phyloP scores from a whole-genome alignment of 2,329 filamentous ascomycete genomes.

The Fusarium kyushuense region DNA sequence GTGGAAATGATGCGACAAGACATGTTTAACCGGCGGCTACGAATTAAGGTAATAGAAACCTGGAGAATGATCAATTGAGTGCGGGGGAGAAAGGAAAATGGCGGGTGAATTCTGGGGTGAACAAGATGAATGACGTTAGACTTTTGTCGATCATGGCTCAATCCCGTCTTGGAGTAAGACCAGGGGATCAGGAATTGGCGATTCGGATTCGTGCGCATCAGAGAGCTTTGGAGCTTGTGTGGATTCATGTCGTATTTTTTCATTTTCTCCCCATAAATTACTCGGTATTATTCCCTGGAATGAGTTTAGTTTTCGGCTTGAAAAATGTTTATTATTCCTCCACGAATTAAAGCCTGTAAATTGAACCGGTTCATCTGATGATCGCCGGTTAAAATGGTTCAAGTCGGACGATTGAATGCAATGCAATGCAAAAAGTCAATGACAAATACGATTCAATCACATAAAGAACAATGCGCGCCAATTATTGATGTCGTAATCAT shows the following conservation, averaged over 20 bases:
- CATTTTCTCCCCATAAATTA: constrained; percentile 12
- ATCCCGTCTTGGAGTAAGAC: constrained; percentile 19
- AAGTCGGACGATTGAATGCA: not conserved
- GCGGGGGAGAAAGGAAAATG: constrained; percentile 20
- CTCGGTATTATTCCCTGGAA: constrained; percentile 15
- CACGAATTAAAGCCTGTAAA: constrained; percentile 12
- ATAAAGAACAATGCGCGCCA: not conserved
- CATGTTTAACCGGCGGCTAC: constrained; percentile 20
- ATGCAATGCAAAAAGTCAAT: not conserved
- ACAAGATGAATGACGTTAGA: constrained; percentile 23
- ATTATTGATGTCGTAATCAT: constrained; percentile 30
- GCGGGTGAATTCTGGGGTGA: constrained; percentile 32
- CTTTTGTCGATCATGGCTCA: constrained; percentile 26
- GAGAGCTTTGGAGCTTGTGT: constrained; percentile 13
- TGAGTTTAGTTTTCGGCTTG: constrained; percentile 9
- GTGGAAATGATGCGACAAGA: not conserved
- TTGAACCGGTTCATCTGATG: constrained; percentile 3
- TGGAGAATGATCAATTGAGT: constrained; percentile 8
- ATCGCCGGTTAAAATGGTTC: constrained; percentile 8
- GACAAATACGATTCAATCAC: not conserved
- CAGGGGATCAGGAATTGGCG: not conserved
- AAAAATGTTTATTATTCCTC: constrained; percentile 18
- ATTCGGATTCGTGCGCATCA: constrained; percentile 36
- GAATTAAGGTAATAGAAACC: not conserved
- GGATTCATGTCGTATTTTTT: constrained; percentile 20